Percentiles rank a stretch among this genome's conserved stretches.
These are phyloP conservation scores for Cytospora leucostoma DNA, from an alignment of 2,329 filamentous ascomycete genomes.

Conservation along the genomic window DNA sequence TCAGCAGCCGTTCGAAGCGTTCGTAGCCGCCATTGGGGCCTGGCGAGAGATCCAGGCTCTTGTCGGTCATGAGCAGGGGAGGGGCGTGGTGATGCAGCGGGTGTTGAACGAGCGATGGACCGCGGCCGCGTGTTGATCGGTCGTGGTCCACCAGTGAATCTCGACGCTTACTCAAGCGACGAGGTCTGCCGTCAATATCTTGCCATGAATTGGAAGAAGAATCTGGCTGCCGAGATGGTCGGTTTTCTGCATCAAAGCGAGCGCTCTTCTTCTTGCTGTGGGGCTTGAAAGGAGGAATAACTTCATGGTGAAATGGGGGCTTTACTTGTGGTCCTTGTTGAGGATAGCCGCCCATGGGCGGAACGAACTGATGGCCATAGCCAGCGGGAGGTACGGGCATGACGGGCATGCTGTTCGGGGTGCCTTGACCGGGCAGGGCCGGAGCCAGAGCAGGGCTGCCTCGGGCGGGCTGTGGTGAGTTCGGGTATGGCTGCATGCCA, in stretches of 20 bases:
- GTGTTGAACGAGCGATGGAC: constrained; percentile 20
- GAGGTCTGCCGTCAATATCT: constrained; percentile 42
- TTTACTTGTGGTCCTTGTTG: constrained; percentile 56
- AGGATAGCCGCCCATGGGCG: constrained; percentile 53
- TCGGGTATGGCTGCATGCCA: constrained; percentile 54
- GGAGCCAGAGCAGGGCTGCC: constrained; percentile 66
- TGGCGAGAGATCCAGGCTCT: constrained; percentile 60
- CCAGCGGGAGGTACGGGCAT: constrained; percentile 65
- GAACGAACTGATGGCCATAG: constrained; percentile 59
- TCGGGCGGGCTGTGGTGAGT: constrained; percentile 66
- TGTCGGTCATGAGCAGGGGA: constrained; percentile 27
- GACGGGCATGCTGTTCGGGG: constrained; percentile 66
- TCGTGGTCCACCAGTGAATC: constrained; percentile 35
- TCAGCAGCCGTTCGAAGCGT: constrained; percentile 75
- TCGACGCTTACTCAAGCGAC: constrained; percentile 50
- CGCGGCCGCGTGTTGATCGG: constrained; percentile 14
- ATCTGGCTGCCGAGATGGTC: constrained; percentile 43
- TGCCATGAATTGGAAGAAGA: constrained; percentile 38
- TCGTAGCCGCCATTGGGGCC: constrained; percentile 68
- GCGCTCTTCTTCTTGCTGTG: constrained; percentile 46
- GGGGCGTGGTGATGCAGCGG: constrained; percentile 34
- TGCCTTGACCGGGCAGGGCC: constrained; percentile 60
- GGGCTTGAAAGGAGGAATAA: constrained; percentile 40
- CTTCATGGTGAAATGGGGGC: constrained; percentile 44
- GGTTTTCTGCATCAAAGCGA: constrained; percentile 50